These are phyloP conservation scores for Trametes polyzona DNA, from an alignment of 1,284 basidiomycete genomes.

Conservation along the genomic window DNA sequence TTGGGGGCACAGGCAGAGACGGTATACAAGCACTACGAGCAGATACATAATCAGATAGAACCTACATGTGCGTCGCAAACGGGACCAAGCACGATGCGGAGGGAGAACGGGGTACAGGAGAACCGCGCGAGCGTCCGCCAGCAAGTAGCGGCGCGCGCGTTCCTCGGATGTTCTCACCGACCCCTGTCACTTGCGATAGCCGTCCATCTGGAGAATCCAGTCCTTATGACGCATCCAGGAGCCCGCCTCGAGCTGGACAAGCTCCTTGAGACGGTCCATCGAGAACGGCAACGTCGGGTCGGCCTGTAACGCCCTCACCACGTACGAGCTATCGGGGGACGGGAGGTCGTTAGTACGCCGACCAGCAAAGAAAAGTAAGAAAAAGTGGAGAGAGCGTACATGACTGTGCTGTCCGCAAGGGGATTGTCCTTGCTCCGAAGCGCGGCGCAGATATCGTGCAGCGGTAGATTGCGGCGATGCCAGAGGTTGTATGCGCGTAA, in stretches of 20 bases:
- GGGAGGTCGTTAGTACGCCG: background rate
- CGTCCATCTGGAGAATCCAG: slow-evolving; percentile 37
- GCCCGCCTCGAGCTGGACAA: slow-evolving; percentile 44
- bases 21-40: too few relatives aligned
- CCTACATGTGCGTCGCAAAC: too few relatives aligned
- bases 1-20: too few relatives aligned
- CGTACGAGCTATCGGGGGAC: slow-evolving; percentile 44
- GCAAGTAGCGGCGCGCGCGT: background rate
- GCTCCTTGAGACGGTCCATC: slow-evolving; percentile 39
- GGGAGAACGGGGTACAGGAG: too few relatives aligned
- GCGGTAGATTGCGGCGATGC: slow-evolving; percentile 45
- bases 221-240: slow-evolving; percentile 46
- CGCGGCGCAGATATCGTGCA: slow-evolving; percentile 53
- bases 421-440: slow-evolving; percentile 47
- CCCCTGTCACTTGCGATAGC: slow-evolving; percentile 13
- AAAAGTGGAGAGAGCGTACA: slow-evolving; percentile 45
- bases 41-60: too few relatives aligned
- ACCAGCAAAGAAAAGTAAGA: background rate
- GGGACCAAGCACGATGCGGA: too few relatives aligned
- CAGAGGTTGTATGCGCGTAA: slow-evolving; percentile 63
- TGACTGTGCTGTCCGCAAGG: slow-evolving; percentile 57
- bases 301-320: slow-evolving; percentile 47
- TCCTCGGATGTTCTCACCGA: background rate
- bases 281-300: slow-evolving; percentile 45
- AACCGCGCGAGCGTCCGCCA: background rate